Percentiles rank a stretch among this genome's conserved stretches.
Conservation (phyloP, 495 filamentous ascomycete species). For the Astrocystis sublimbata region DNA sequence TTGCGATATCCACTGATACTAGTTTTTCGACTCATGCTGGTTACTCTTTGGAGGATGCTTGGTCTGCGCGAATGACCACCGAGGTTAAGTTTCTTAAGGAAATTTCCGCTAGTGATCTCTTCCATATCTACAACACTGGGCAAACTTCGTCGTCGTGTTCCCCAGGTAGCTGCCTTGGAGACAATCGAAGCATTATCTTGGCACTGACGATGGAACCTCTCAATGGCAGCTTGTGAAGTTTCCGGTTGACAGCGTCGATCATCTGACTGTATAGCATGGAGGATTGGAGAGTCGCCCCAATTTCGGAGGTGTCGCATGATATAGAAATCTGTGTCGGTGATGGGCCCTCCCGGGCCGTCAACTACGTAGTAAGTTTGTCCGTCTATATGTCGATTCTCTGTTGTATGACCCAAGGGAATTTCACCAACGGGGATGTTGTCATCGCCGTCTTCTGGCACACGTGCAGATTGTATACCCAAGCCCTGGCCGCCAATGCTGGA, state of each 20-base stretch:
- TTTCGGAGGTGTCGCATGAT: slow-evolving; percentile 47
- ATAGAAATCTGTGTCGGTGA: slow-evolving; percentile 44
- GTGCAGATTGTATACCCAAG: slow-evolving; percentile 15
- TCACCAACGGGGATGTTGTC: slow-evolving; percentile 41
- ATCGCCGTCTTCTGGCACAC: slow-evolving; percentile 25
- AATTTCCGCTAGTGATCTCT: slow-evolving; percentile 56
- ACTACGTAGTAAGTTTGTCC: slow-evolving; percentile 50
- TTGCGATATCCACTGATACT: slow-evolving; percentile 49
- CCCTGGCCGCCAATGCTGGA: slow-evolving; percentile 7
- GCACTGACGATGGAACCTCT: slow-evolving; percentile 44
- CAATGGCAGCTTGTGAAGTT: slow-evolving; percentile 56
- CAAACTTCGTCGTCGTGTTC: slow-evolving; percentile 63
- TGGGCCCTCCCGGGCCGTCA: slow-evolving; percentile 38
- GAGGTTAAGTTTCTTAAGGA: slow-evolving; percentile 64
- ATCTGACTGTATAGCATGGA: slow-evolving; percentile 43
- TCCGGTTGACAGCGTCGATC: slow-evolving; percentile 43
- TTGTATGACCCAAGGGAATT: slow-evolving; percentile 36
- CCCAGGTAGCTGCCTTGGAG: slow-evolving; percentile 74
- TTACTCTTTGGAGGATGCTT: slow-evolving; percentile 45
- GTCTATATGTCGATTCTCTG: slow-evolving; percentile 43
- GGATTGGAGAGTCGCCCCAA: slow-evolving; percentile 49
- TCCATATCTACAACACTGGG: slow-evolving; percentile 59
- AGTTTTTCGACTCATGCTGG: slow-evolving; percentile 58
- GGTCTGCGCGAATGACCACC: slow-evolving; percentile 48
- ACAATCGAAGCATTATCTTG: slow-evolving; percentile 53